Conservation (phyloP, 169 alveolate species). For the Plasmodium ovale region DNA sequence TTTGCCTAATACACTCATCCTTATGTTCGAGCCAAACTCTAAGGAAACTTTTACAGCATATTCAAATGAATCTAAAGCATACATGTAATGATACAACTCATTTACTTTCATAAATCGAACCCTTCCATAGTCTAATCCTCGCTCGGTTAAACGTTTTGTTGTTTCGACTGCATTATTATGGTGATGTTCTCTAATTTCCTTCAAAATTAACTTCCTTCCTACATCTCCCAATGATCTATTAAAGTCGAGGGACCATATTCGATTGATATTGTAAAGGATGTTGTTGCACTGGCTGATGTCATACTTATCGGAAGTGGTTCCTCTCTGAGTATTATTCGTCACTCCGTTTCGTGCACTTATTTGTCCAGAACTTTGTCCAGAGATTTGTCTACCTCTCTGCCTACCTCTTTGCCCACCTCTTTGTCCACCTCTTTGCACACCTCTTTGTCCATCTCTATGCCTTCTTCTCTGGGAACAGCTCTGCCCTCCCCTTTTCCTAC, state of each 20-base stretch:
- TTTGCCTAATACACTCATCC: slow-evolving; percentile 43
- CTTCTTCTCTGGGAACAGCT: too few relatives aligned
- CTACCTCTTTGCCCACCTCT: too few relatives aligned
- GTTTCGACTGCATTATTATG: slow-evolving; percentile 40
- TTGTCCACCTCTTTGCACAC: too few relatives aligned
- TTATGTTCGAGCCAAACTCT: slow-evolving; percentile 52
- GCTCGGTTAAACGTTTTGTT: neutral
- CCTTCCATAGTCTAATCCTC: slow-evolving; percentile 53
- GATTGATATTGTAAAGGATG: slow-evolving; percentile 16
- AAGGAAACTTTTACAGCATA: slow-evolving; percentile 53
- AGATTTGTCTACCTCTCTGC: too few relatives aligned
- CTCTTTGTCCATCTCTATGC: too few relatives aligned
- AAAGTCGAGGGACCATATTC: slow-evolving; percentile 26
- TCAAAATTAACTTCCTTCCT: slow-evolving; percentile 35
- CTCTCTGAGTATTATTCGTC: too few relatives aligned
- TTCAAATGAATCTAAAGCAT: slow-evolving; percentile 60
- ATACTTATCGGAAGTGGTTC: too few relatives aligned
- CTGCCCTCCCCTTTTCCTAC: too few relatives aligned
- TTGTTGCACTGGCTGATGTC: slow-evolving; percentile 13
- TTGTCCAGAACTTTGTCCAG: too few relatives aligned
- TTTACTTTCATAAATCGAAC: slow-evolving; percentile 63
- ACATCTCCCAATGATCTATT: slow-evolving; percentile 60
- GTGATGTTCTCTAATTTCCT: slow-evolving; percentile 56
- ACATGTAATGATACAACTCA: slow-evolving; percentile 69
- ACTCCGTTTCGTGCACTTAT: too few relatives aligned